A percentile compares a stretch with the other conserved stretches of the same genome.
phyloP scores from a whole-genome alignment of 2,329 filamentous ascomycete genomes.

The Ophiocordyceps camponoti-saundersi region DNA sequence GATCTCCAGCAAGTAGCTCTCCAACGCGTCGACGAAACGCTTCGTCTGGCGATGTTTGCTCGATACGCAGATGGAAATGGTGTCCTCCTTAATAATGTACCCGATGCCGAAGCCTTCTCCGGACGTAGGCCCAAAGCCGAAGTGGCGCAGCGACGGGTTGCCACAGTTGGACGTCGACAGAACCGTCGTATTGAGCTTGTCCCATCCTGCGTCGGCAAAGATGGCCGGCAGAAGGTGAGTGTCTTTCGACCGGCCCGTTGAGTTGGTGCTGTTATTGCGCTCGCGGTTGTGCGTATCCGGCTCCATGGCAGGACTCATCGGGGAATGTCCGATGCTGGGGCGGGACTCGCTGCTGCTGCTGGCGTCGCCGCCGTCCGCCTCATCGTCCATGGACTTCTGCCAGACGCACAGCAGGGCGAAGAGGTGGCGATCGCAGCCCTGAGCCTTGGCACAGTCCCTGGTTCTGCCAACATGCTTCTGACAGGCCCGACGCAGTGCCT shows the following conservation, averaged over 20 bases:
- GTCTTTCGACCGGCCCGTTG: conserved; percentile 23
- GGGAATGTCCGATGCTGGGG: conserved; percentile 36
- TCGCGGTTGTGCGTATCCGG: conserved; percentile 19
- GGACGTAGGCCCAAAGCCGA: conserved; percentile 89
- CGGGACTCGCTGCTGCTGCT: conserved; percentile 51
- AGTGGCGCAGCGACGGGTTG: conserved; percentile 85
- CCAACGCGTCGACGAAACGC: conserved; percentile 76
- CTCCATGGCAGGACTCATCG: conserved; percentile 27
- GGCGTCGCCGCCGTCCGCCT: conserved; percentile 31
- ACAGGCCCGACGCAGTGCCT: conserved; percentile 68
- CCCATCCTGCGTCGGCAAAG: conserved; percentile 82
- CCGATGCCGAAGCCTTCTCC: conserved; percentile 93
- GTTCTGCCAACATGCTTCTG: conserved; percentile 68
- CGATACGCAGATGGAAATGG: conserved; percentile 77
- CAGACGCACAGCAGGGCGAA: conserved; percentile 91
- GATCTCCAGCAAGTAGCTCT: conserved; percentile 82
- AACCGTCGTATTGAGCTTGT: conserved; percentile 86
- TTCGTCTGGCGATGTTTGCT: conserved; percentile 90
- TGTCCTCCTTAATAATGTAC: conserved; percentile 78
- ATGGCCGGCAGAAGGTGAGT: conserved; percentile 50
- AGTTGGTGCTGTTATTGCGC: conserved; percentile 37
- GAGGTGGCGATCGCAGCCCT: conserved; percentile 83
- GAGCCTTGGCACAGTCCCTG: conserved; percentile 70
- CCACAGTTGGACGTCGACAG: conserved; percentile 97
- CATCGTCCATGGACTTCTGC: conserved; percentile 71